Evolutionary conservation across 306 rosid genomes (phyloP).

Genomic region (Carpinus fangiana): DNA sequence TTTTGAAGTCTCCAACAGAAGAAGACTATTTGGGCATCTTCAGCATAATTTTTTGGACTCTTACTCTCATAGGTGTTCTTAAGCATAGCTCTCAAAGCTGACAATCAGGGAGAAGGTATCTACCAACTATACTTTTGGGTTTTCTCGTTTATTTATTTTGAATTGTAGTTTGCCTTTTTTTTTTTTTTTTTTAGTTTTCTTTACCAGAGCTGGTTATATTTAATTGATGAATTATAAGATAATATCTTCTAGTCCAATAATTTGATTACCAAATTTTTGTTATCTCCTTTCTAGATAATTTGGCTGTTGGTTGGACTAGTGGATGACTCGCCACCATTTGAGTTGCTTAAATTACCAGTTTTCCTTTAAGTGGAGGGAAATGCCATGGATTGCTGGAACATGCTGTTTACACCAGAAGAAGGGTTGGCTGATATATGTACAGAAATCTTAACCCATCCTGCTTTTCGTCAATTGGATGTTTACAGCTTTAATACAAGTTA

Average conservation of each 20-base stretch:
- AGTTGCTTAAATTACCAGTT: background rate
- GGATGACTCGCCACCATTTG: background rate
- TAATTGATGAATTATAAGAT: background rate
- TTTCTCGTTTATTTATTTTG: background rate
- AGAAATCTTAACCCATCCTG: background rate
- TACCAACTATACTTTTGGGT: background rate
- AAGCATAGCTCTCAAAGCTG: constrained; percentile 69
- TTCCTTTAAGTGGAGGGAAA: background rate
- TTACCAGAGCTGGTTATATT: background rate
- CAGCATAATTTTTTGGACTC: constrained; percentile 88
- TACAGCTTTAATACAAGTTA: background rate
- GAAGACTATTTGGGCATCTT: constrained; percentile 73
- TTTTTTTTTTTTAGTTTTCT: background rate
- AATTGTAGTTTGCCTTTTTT: background rate
- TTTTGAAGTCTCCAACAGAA: constrained; percentile 65
- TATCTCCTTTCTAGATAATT: background rate
- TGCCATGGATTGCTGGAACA: background rate
- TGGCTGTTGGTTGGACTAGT: background rate
- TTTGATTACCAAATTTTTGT: background rate
- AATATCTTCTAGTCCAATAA: background rate
- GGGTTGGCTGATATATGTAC: background rate
- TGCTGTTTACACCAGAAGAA: background rate
- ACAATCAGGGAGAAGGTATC: constrained; percentile 83
- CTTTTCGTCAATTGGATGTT: background rate
- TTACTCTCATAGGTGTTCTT: constrained; percentile 65